phyloP scores from a whole-genome alignment of 352 stramenopile species.

The Globisporangium cystogenes region DNA sequence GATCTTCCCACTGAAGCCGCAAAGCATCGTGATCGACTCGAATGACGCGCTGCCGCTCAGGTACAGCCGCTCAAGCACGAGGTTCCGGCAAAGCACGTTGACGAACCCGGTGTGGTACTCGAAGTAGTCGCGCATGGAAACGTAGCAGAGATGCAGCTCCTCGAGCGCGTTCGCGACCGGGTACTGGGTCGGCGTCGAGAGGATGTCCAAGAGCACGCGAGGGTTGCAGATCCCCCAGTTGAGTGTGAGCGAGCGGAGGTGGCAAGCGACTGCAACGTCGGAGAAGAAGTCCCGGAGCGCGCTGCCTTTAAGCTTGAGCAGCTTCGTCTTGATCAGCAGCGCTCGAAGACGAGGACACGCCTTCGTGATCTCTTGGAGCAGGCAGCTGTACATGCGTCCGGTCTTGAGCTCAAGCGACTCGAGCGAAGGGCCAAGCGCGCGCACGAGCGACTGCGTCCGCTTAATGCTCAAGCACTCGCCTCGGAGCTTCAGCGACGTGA shows the following conservation, averaged over 20 bases:
- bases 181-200: not conserved
- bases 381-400: not conserved
- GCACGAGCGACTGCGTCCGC: constrained; percentile 2
- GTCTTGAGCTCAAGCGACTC: constrained; percentile 6
- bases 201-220: not conserved
- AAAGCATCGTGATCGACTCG: not conserved
- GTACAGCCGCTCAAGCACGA: not conserved
- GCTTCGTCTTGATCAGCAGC: constrained; percentile 1
- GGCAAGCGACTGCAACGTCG: not conserved
- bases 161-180: not conserved
- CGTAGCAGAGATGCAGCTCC: constrained; percentile 1
- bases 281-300: constrained; percentile 1
- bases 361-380: constrained; percentile 1
- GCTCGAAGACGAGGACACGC: constrained; percentile 1
- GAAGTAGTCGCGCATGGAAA: not conserved
- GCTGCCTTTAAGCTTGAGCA: constrained; percentile 1
- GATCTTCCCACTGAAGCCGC: not conserved
- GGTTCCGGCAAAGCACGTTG: not conserved
- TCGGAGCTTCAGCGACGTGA: constrained; percentile 2
- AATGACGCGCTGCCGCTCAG: not conserved
- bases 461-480: not conserved
- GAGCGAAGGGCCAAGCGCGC: not conserved
- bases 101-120: not conserved
- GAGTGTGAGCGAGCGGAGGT: constrained; percentile 6
- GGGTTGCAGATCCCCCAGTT: constrained; percentile 4